Percentiles rank a stretch among this genome's conserved stretches.
These are phyloP conservation scores for Sphagnum contortum DNA, from an alignment of 225 moss, liverwort and hornwort genomes.

Conservation along the genomic window DNA sequence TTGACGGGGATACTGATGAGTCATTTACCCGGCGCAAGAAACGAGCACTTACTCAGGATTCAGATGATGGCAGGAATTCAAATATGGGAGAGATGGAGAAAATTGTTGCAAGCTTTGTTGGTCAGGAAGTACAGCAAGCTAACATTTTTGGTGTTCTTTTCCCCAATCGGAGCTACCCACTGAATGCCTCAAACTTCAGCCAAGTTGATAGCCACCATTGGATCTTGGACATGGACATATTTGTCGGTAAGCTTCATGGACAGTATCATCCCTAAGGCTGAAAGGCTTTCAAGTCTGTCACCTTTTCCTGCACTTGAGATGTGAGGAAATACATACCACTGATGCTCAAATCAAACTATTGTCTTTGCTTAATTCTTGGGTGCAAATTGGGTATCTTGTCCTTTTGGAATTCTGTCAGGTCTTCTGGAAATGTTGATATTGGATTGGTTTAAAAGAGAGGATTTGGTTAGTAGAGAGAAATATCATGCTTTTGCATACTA, in stretches of 20 bases:
- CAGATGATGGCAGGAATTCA: constrained; percentile 16
- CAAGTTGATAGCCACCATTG: constrained; percentile 60
- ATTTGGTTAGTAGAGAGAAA: too few relatives aligned
- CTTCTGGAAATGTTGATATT: background rate
- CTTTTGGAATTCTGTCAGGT: background rate
- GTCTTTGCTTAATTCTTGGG: background rate
- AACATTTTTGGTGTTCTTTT: constrained; percentile 63
- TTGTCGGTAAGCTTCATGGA: constrained; percentile 36
- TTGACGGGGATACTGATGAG: constrained; percentile 40
- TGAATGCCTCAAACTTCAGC: constrained; percentile 63
- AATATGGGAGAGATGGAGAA: constrained; percentile 8
- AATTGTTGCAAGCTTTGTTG: constrained; percentile 39
- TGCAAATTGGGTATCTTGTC: background rate
- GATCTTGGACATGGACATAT: constrained; percentile 65
- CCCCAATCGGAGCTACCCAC: constrained; percentile 63
- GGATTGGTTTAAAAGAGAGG: background rate
- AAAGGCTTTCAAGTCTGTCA: background rate
- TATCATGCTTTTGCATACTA: too few relatives aligned
- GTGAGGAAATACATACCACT: background rate
- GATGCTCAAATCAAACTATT: background rate
- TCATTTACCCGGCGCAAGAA: constrained; percentile 48
- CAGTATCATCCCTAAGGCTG: background rate
- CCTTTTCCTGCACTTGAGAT: background rate
- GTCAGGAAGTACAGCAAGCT: constrained; percentile 30
- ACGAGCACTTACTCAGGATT: constrained; percentile 24